A percentile compares a stretch with the other conserved stretches of the same genome.
phyloP scores from a whole-genome alignment of 805 yeast genomes.

The Cyberlindnera petersonii region DNA sequence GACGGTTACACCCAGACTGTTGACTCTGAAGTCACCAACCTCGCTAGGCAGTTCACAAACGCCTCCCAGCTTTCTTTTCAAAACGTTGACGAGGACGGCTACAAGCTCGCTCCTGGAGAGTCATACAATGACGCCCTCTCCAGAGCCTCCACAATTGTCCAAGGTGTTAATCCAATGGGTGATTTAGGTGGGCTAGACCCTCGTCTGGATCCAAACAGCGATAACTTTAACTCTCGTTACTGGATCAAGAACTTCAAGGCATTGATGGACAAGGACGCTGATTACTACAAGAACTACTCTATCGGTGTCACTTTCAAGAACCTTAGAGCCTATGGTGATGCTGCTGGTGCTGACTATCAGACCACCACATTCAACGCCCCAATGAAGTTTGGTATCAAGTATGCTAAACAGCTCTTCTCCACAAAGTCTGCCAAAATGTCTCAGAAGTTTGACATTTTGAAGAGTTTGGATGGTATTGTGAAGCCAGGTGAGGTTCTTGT shows the following conservation, averaged over 20 bases:
- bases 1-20: slow-evolving; percentile 32
- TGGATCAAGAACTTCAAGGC: slow-evolving; percentile 63
- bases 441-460: slow-evolving; percentile 41
- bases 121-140: slow-evolving; percentile 12
- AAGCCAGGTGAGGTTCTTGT: slow-evolving; percentile 67
- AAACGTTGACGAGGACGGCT: slow-evolving; percentile 1
- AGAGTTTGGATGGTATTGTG: slow-evolving; percentile 51
- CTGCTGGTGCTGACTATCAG: slow-evolving; percentile 62
- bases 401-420: slow-evolving; percentile 17
- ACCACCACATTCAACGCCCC: slow-evolving; percentile 49
- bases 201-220: slow-evolving; percentile 54
- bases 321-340: slow-evolving; percentile 58
- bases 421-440: slow-evolving; percentile 23
- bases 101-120: slow-evolving; percentile 10
- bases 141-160: slow-evolving; percentile 28
- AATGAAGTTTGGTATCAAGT: slow-evolving; percentile 20
- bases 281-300: slow-evolving; percentile 52
- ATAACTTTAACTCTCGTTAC: slow-evolving; percentile 49
- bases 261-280: slow-evolving; percentile 51
- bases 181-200: slow-evolving; percentile 34
- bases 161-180: slow-evolving; percentile 37
- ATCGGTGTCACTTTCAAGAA: slow-evolving; percentile 57
- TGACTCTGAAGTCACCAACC: slow-evolving; percentile 30
- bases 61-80: slow-evolving; percentile 11
- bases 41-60: slow-evolving; percentile 38